Evolutionary conservation across 371 early-diverging fungal species (phyloP), one percentile per base, ranked within the genome.

Genomic region (Actinomucor elegans): DNA sequence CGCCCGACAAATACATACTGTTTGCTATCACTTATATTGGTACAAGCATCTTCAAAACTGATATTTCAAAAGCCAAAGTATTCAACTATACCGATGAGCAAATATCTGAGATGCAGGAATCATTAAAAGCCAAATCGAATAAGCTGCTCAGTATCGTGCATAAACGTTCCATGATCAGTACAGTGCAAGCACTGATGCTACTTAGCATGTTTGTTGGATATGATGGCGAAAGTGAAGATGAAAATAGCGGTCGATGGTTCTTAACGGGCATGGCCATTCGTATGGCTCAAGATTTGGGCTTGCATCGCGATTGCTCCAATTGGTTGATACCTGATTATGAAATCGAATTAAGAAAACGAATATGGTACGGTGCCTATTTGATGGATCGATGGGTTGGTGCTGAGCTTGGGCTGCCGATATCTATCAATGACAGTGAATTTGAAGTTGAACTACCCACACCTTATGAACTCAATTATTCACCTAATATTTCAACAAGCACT

Each of bases 261-360:
- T 24, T 57, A 62, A 21, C 75, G 48, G 82, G 84, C 9, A 64
- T 80, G 55, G 84, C 82, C 0, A 80, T 81, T 29, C 79, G 84
- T 6, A 78, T 81, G 71, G 84, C 84, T 0, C 82, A 81, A 54
- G 84, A 81, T 56, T 64, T 84, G 37, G 79, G 78, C 12, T 66
- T 79, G 2, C 81, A 84, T 44, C 55, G 68, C 9, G 72, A 65
- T 48, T 64, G 73, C 15, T 48, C 63, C 0, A 46, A 52, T 18
- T 77, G 78, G 78, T 40, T 50, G 14, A 64, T 77, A 2, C 78
- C 78, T 5, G 50, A 61, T 23, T 41, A 55, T 26, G 78, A 77
- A 52, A 65, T 62, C 10, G 78, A 77, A 35, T 52, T 71, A 27
- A 57, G 78, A 36, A 60, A 69, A 20, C 61, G 78, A 8, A 57